These are phyloP conservation scores for Amaranthus hypochondriacus DNA, from an alignment of 148 eudicot genomes.

Conservation along the genomic window DNA sequence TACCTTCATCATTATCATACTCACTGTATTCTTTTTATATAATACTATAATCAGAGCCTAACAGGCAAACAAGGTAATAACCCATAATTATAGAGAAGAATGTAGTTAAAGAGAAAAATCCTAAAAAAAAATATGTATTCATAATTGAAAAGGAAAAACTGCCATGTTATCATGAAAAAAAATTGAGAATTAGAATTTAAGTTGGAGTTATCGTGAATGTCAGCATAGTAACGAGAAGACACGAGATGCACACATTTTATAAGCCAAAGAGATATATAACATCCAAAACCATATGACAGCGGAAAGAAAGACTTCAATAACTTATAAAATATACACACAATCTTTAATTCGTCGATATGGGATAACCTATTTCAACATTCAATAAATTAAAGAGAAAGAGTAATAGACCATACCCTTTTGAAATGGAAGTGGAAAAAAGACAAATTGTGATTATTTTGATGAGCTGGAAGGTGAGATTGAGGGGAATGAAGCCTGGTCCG, in stretches of 20 bases:
- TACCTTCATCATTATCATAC: too few species aligned
- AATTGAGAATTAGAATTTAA: neutral
- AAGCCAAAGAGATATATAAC: too few species aligned
- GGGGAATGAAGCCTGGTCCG: conserved; percentile 55
- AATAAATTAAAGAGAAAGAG: neutral
- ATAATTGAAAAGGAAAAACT: neutral
- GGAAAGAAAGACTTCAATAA: too few species aligned
- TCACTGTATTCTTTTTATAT: too few species aligned
- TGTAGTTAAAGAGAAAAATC: neutral
- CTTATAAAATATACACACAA: too few species aligned
- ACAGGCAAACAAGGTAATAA: neutral
- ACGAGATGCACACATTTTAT: too few species aligned
- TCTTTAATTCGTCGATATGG: too few species aligned
- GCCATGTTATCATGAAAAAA: too few species aligned
- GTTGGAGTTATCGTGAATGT: neutral
- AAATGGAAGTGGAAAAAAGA: neutral
- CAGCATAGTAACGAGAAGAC: too few species aligned
- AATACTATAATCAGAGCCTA: too few species aligned
- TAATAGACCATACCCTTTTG: conserved; percentile 20
- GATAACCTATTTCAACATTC: too few species aligned
- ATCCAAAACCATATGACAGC: too few species aligned
- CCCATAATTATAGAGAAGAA: neutral
- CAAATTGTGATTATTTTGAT: neutral
- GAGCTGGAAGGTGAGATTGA: conserved; percentile 30
- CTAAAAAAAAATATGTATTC: neutral